A percentile compares a stretch with the other conserved stretches of the same genome.
Evolutionary conservation across 1,284 basidiomycete genomes (phyloP).

Genomic region (Austroboletus niveus): DNA sequence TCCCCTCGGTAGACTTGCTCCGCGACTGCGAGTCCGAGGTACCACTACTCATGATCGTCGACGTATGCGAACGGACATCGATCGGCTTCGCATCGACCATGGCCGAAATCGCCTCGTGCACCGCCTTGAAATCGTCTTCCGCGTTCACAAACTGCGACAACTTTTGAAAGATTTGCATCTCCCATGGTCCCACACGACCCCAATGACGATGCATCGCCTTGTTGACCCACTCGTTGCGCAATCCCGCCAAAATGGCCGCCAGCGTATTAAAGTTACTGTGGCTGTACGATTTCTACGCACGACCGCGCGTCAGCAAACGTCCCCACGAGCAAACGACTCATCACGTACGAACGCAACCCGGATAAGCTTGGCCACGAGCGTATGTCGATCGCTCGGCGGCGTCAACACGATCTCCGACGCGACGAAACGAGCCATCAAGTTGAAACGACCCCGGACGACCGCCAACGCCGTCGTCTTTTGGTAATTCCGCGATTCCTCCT

Average conservation of each 20-base stretch:
- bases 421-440: conserved; percentile 82
- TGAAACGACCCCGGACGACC: conserved; percentile 84
- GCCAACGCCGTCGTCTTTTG: conserved; percentile 70
- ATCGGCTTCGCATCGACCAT: conserved; percentile 64
- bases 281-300: conserved; percentile 74
- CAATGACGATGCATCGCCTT: conserved; percentile 68
- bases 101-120: conserved; percentile 63
- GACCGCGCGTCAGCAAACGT: conserved; percentile 5
- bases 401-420: conserved; percentile 77
- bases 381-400: conserved; percentile 61
- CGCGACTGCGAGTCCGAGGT: conserved; percentile 36
- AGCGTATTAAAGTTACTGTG: conserved; percentile 80
- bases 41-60: conserved; percentile 48
- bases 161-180: conserved; percentile 75
- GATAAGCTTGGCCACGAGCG: conserved; percentile 78
- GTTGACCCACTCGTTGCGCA: conserved; percentile 72
- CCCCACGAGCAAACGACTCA: not conserved
- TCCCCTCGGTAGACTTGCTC: conserved; percentile 47
- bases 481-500: conserved; percentile 54
- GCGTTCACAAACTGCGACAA: conserved; percentile 70
- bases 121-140: conserved; percentile 72
- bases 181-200: conserved; percentile 69
- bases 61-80: conserved; percentile 47
- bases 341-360: conserved; percentile 79
- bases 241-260: conserved; percentile 78